Evolutionary conservation across 176 grass and related monocot species (phyloP).

Genomic region (Cymbopogon citratus): DNA sequence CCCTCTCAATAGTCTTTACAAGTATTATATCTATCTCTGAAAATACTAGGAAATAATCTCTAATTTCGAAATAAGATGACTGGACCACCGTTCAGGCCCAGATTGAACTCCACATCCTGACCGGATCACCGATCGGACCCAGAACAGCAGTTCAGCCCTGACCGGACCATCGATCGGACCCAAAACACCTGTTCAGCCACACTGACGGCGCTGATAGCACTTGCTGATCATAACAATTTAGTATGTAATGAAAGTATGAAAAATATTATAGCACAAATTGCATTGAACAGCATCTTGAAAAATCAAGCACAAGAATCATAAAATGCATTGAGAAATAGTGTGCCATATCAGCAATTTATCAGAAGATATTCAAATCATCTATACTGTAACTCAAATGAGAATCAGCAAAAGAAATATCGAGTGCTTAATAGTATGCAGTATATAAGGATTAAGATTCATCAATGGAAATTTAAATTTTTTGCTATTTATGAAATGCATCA

Average conservation of each 20-base stretch:
- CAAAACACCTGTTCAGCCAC: too few relatives aligned
- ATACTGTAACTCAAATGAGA: neutral
- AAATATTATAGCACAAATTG: neutral
- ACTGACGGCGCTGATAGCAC: too few relatives aligned
- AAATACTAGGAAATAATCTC: too few relatives aligned
- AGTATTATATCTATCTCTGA: too few relatives aligned
- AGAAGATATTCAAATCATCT: slow-evolving; percentile 16
- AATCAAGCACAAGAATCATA: neutral
- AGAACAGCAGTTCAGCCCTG: too few relatives aligned
- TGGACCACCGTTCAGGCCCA: too few relatives aligned
- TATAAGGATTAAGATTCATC: neutral
- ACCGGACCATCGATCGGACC: too few relatives aligned
- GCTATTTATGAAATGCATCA: neutral
- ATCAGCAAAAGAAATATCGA: neutral
- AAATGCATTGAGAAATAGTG: neutral
- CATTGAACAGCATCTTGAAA: neutral
- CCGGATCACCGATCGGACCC: too few relatives aligned
- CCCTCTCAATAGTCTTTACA: too few relatives aligned
- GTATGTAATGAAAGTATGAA: neutral
- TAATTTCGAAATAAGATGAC: too few relatives aligned
- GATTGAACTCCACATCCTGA: too few relatives aligned
- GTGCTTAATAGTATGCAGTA: slow-evolving; percentile 5
- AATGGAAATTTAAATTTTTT: neutral
- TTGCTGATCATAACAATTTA: too few relatives aligned
- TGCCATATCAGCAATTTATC: slow-evolving; percentile 12